A percentile compares a stretch with the other conserved stretches of the same genome.
Conservation (phyloP, 2,329 filamentous ascomycete species). For the Scytalidium lignicola region DNA sequence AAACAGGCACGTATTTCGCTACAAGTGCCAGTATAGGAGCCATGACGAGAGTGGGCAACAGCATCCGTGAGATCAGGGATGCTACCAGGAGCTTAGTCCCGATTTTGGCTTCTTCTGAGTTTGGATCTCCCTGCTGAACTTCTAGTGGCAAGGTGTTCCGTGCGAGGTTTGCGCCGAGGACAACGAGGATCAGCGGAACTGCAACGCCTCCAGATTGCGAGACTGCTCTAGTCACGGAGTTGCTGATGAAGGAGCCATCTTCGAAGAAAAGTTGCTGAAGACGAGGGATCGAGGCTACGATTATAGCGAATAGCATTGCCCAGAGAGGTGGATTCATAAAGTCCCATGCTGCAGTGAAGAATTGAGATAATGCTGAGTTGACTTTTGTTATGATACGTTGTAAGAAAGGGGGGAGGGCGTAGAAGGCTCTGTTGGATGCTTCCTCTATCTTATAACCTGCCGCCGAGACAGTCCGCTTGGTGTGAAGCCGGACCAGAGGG, state of each 20-base stretch:
- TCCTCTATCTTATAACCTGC: constrained; percentile 11
- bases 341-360: constrained; percentile 69
- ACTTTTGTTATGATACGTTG: constrained; percentile 44
- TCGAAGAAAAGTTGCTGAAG: constrained; percentile 85
- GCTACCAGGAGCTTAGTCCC: constrained; percentile 78
- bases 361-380: constrained; percentile 38
- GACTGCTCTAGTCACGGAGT: constrained; percentile 86
- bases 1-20: constrained; percentile 87
- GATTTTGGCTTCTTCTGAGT: constrained; percentile 65
- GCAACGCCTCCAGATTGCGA: constrained; percentile 83
- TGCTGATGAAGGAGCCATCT: constrained; percentile 83
- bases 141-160: constrained; percentile 74
- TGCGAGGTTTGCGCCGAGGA: constrained; percentile 89
- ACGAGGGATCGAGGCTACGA: constrained; percentile 80
- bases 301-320: constrained; percentile 89
- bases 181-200: constrained; percentile 90
- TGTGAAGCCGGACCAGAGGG: constrained; percentile 30
- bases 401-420: constrained; percentile 43
- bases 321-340: constrained; percentile 99
- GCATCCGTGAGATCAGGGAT: constrained; percentile 82
- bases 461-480: constrained; percentile 18
- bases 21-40: constrained; percentile 79
- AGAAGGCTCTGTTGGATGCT: constrained; percentile 31
- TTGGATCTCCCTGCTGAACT: constrained; percentile 44
- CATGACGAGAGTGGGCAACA: constrained; percentile 88